Base-by-base conservation (phyloP, 331 rosid genomes). In the Ulmus americana region DNA sequence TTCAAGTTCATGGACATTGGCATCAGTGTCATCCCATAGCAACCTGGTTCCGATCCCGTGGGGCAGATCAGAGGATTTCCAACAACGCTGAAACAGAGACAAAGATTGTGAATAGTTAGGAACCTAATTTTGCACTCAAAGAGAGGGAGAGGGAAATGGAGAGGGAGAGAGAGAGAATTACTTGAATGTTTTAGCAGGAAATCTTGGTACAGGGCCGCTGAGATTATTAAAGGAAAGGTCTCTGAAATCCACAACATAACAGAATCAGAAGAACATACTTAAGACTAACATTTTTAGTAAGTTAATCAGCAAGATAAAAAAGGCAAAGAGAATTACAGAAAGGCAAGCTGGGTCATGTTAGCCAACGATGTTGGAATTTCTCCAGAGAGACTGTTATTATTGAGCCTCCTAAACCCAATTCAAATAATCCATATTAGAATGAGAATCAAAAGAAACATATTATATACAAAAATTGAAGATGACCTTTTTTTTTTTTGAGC, bases 51-150 rank as follows among this genome's bases (percentile, higher is more conserved):
- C 5, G 73, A 65, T 77, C 83, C 85, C 18, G 82, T 46, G 48
- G 81, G 81, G 74, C 99, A 94, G 70, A 90, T 87, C 66, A 84
- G 82, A 6, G 85, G 90, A 58, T 94, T 94, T 63, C 99, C 99
- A 48, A 71, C 83, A 75, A 90, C 72, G 77, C 99, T 94, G 81
- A 63, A 52, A 59, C 72, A 68, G 48, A 20, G 51, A 39, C 14
- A 52, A 42, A 62, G 45, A 14, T n/a, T 12, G 52, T 38, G 46
- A 57, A 14, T 5, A 15, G 45, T 45, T 14, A 22, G 55, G 57
- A 15, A 16, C 45, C 46, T 44, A 43, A 52, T n/a, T 43, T 14
- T 59, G 9, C 15, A 8, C n/a, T 59, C 7, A 5, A 8, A 35
- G 74, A 48, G 8, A 4, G 39, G 57, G 22, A 55, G 44, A 50